Base-by-base conservation (phyloP, 2,329 filamentous ascomycete species). In the Epichloe coenophiala region DNA sequence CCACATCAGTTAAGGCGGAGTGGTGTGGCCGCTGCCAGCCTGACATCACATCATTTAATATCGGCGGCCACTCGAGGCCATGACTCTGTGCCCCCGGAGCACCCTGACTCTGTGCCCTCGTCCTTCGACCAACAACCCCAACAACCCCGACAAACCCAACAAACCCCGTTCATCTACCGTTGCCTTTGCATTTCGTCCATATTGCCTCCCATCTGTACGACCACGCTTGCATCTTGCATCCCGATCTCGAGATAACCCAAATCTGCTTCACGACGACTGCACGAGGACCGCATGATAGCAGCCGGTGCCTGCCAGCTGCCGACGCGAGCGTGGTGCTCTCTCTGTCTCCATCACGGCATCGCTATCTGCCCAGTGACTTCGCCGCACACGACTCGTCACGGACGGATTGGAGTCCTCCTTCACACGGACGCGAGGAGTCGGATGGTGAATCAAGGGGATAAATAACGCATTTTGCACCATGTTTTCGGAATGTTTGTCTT, bases 401-500 rank as follows among this genome's bases (percentile, higher is more conserved):
- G 31, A 36, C 21, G 23, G 35, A 21, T n/a, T 35, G 12, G 15
- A 41, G 9, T 31, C 39, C 21, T 9, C 45, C 17, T 19, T 23
- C n/a, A 37, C n/a, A 12, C 40, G 54, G 60, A 59, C 58, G 59
- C 60, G 63, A 61, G 65, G 63, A 53, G 63, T 60, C 58, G 61
- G 64, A 56, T 60, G 61, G 59, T 55, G 59, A 62, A 60, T 61
- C 58, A 3, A 56, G 59, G 55, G 59, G 47, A 17, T 9, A 42
- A n/a, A 15, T 15, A 43, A 42, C 44, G 12, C 27, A 17, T 13
- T 17, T 13, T 17, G 55, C 61, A 63, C 47, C 47, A 71, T 71
- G 68, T 71, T 71, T 71, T 95, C 88, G 52, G 88, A 95, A 82
- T 95, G 88, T 94, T 77, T 71, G 87, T 74, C 11, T 23, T 36